Evolutionary conservation across 176 grass and related monocot genomes (phyloP), one percentile per base, ranked within the genome.

Genomic region (Eleusine indica): DNA sequence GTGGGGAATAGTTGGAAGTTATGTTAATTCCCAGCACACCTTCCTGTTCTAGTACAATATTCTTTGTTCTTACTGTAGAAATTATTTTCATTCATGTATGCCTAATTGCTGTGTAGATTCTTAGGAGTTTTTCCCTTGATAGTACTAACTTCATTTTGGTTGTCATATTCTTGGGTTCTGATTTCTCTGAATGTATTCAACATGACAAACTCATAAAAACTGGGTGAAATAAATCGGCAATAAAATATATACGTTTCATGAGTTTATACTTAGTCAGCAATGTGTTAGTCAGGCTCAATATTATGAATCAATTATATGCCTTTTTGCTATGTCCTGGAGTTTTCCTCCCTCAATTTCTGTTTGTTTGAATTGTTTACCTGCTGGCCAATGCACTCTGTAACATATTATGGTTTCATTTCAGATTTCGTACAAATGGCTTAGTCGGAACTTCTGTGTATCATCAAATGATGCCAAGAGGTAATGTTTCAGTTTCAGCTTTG

Each of bases 391-490:
- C 21, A 47, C 16, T 77, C 3, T 53, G 15, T 68, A 70, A 70
- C 35, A 11, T 75, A 4, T 77, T 77, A 44, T 68, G 29, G 35
- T 80, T 87, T 18, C 83, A 18, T 78, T 35, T n/a, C 91, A 99
- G 93, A 87, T 99, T 86, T 96, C 96, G 7, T 99, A 99, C 82
- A 99, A 99, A 91, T 99, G 96, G 96, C 88, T 99, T 52, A 99
- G 96, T 87, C 87, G 96, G 47, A 89, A 96, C 19, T 96, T 99
- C 82, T 96, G 82, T 21, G 67, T 99, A 4, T 99, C 91, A 48
- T 99, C 97, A 77, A 96, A 99, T 85, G 83, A 89, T 87, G 89
- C 97, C 57, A 99, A 96, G 85, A 94, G 91, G 97, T 96, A 75
- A 64, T 8, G n/a, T 28, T 48, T 78, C n/a, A 18, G n/a, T 28